Percentiles rank a stretch among this genome's conserved stretches.
Evolutionary conservation across 768 basidiomycete species (phyloP).

Genomic region (Termitomyces sp.): DNA sequence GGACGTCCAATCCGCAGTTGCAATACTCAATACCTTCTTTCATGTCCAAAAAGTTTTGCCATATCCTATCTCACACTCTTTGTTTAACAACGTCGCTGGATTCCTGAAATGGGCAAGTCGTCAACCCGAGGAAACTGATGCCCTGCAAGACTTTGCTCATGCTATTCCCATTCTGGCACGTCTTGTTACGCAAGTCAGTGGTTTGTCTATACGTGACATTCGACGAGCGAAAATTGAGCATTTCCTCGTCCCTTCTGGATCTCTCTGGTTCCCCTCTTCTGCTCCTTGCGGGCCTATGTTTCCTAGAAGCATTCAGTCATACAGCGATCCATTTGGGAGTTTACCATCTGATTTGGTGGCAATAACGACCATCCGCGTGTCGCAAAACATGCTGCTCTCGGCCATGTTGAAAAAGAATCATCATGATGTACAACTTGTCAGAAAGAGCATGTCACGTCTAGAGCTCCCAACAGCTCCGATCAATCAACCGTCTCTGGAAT

Average conservation of each 20-base stretch:
- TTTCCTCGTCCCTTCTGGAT: conserved; percentile 63
- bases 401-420: conserved; percentile 59
- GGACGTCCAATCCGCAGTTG: conserved; percentile 41
- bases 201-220: conserved; percentile 66
- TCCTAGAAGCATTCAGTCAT: conserved; percentile 35
- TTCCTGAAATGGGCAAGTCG: conserved; percentile 52
- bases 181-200: conserved; percentile 59
- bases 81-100: conserved; percentile 69
- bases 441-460: conserved; percentile 60
- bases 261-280: conserved; percentile 59
- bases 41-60: conserved; percentile 54
- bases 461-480: conserved; percentile 41
- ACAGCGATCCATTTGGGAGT: conserved; percentile 30
- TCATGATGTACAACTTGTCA: conserved; percentile 61
- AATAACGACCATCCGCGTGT: conserved; percentile 58
- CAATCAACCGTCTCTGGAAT: conserved; percentile 27
- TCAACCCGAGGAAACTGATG: conserved; percentile 33
- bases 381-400: conserved; percentile 67
- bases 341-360: conserved; percentile 40
- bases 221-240: conserved; percentile 66
- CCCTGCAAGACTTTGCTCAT: conserved; percentile 48
- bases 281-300: conserved; percentile 60
- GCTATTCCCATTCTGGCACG: conserved; percentile 53
- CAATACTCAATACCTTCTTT: conserved; percentile 49
- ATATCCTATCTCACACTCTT: conserved; percentile 55